Evolutionary conservation across 257 asterid species (phyloP), one percentile per base, ranked within the genome.

Genomic region (Fraxinus cuspidata): DNA sequence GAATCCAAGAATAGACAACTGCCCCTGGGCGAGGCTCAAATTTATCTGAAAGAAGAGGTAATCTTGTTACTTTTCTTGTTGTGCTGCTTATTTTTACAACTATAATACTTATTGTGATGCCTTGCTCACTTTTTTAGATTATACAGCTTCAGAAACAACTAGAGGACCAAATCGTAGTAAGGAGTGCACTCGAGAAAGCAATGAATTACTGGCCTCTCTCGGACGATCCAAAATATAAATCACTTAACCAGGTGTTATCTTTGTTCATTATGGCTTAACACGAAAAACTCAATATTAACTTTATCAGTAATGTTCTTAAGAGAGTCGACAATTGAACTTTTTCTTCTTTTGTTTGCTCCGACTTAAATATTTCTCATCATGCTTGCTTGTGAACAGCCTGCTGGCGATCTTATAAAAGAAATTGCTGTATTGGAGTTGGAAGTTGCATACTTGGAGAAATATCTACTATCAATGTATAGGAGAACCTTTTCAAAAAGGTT

Each of bases 401-500:
- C 87, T 53, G 95, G 89, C 84, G 90, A 93, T 84, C 90, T 95
- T 47, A 81, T 95, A 27, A 87, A 79, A 77, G 99, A 95, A 79
- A 90, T 95, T 47, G 83, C 88, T 60, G 74, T 81, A 32, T 65
- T 95, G 90, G 99, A 95, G 86, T 49, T 86, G 77, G 94, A 95
- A 85, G 89, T 95, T 19, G 56, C 81, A 25, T 84, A 83, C 78
- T 81, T 95, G 76, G 98, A 95, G 82, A 91, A 92, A 73, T 87
- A 87, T 84, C 98, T 95, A 77, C 92, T 93, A 5, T 88, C 98
- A 40, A 70, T 92, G 86, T 93, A 93, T 66, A 73, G 96, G 60
- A 87, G 72, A 81, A 82, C 63, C 29, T 89, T 90, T 69, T 79
- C 87, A 7, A 88, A 86, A 72, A 81, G 83, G 73, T 65, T 82